Conservation (phyloP, 345 rosid species). For the Nasturtium officinale region DNA sequence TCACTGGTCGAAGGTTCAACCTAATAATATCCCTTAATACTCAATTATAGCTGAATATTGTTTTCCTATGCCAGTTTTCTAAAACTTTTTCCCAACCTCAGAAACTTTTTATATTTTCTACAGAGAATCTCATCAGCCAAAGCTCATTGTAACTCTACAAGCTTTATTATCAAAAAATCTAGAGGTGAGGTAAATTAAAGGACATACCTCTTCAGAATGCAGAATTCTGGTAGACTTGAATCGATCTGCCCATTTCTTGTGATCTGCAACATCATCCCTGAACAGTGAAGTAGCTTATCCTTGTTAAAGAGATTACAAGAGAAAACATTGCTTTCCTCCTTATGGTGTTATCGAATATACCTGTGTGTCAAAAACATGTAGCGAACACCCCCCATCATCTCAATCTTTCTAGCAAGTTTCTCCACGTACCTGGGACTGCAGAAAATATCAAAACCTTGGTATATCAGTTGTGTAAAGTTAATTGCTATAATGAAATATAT, state of each 20-base stretch:
- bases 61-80: too few species aligned
- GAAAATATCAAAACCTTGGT: conserved; percentile 7
- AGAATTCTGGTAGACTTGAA: conserved; percentile 56
- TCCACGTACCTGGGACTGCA: conserved; percentile 63
- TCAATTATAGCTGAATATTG: too few species aligned
- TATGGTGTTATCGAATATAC: conserved; percentile 36
- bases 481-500: not conserved
- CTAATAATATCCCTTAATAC: conserved; percentile 35
- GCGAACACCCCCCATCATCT: conserved; percentile 58
- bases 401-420: conserved; percentile 55
- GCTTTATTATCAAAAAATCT: not conserved
- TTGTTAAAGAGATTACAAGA: conserved; percentile 19
- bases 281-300: conserved; percentile 36
- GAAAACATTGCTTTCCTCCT: not conserved
- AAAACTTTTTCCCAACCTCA: too few species aligned
- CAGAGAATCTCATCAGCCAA: not conserved
- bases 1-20: conserved; percentile 52
- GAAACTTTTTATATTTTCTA: not conserved
- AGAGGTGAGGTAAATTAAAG: conserved; percentile 11
- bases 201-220: conserved; percentile 60
- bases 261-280: conserved; percentile 79
- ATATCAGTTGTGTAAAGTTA: conserved; percentile 10
- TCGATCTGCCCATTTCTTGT: conserved; percentile 61
- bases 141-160: not conserved
- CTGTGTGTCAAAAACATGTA: conserved; percentile 68